Evolutionary conservation across 306 rosid species (phyloP), one percentile per base, ranked within the genome.

Genomic region (Fragaria vesca): DNA sequence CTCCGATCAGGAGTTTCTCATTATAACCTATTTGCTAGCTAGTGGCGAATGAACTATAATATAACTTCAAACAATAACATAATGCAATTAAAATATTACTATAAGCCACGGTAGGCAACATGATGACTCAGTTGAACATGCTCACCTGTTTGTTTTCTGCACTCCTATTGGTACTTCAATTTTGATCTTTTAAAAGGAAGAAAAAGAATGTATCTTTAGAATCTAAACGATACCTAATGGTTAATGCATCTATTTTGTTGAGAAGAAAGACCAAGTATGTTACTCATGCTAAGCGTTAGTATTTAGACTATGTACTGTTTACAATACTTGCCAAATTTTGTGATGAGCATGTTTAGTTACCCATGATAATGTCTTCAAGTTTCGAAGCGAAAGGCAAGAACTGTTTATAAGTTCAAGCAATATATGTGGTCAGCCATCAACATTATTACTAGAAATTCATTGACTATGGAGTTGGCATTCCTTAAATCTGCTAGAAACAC

Each of bases 1-100:
- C 57, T 43, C 79, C 51, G 55, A 36, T 73, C 18, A 74, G 72
- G 67, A 72, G 69, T 78, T 78, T 65, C 65, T 36, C 46, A 8
- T 69, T 73, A 32, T 54, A 21, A 21, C 32, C 26, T 38, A 24
- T 11, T 43, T 0, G 47, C 21, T 0, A 15, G 62, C 46, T 11
- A 54, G 11, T 51, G 30, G 47, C 20, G 11, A 55, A 58, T 26
- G 18, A 58, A 3, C 8, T 57, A 57, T 24, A 13, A 4, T 42
- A 42, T 18, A n/a, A 68, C 72, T 42, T 42, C 2, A 68, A 66
- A 66, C 46, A 66, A 40, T 68, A 17, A n/a, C 71, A 36, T 32
- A 55, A 42, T 73, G 42, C 47, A 21, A 12, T 57, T 13, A 3
- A 21, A 58, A 21, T 30, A 26, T 30, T 36, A 30, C 65, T 72